Evolutionary conservation across 2,329 filamentous ascomycete species (phyloP).

Genomic region (Zymoseptoria passerinii): DNA sequence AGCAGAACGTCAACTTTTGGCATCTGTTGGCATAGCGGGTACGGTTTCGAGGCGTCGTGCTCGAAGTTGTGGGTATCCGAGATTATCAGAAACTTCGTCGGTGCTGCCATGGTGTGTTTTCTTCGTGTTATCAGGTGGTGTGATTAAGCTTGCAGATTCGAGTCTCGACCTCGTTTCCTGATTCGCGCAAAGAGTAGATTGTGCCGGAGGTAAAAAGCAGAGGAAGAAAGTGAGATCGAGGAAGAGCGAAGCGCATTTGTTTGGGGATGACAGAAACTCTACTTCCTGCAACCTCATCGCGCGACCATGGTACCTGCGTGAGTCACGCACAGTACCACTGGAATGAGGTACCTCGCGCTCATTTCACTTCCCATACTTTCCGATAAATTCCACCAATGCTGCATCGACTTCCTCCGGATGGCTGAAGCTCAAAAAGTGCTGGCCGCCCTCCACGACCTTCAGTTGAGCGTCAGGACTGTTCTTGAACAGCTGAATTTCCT

Average conservation of each 20-base stretch:
- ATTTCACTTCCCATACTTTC: constrained; percentile 17
- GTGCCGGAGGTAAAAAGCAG: background rate
- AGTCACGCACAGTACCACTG: background rate
- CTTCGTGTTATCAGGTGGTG: background rate
- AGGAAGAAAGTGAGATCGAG: background rate
- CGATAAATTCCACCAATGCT: constrained; percentile 28
- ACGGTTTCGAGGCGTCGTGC: background rate
- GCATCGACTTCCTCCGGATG: constrained; percentile 39
- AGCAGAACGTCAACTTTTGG: constrained; percentile 30
- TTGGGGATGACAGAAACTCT: background rate
- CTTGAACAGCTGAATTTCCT: constrained; percentile 43
- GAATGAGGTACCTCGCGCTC: background rate
- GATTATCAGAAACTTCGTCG: constrained; percentile 15
- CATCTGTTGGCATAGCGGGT: constrained; percentile 7
- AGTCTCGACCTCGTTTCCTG: too few species aligned
- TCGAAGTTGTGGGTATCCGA: constrained; percentile 24
- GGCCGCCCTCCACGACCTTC: constrained; percentile 38
- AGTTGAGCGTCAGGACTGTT: constrained; percentile 37
- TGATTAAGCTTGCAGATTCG: too few species aligned
- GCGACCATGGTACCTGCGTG: background rate
- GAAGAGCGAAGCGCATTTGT: too few species aligned
- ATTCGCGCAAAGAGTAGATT: too few species aligned
- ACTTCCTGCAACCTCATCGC: background rate
- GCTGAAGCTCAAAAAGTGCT: constrained; percentile 43
- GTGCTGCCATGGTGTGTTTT: background rate